Percentiles rank a stretch among this genome's conserved stretches.
Evolutionary conservation across 2,329 filamentous ascomycete genomes (phyloP).

Genomic region (Beauveria bassiana): DNA sequence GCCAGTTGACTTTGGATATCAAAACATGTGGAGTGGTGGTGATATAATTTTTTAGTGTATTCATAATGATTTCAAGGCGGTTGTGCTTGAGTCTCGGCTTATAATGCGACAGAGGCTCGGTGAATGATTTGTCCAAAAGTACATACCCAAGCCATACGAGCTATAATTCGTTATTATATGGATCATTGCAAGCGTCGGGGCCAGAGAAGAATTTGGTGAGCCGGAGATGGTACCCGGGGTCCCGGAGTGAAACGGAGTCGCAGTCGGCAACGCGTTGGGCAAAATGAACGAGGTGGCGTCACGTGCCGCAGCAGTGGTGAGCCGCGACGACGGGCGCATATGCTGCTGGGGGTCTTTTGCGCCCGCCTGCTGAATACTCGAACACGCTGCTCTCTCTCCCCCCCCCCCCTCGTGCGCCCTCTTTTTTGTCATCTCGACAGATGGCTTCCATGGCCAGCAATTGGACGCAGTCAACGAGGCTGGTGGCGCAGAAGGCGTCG

Average conservation of each 20-base stretch:
- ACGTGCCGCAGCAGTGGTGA: not conserved
- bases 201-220: not conserved
- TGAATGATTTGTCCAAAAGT: not conserved
- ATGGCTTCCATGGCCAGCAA: constrained; percentile 1
- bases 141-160: not conserved
- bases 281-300: constrained; percentile 2
- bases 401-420: no score
- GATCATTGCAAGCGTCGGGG: no score
- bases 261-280: not conserved
- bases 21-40: constrained; percentile 11
- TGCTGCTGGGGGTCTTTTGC: not conserved
- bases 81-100: no score
- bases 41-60: constrained; percentile 12
- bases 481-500: not conserved
- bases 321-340: not conserved
- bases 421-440: no score
- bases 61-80: not conserved
- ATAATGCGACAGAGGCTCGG: not conserved
- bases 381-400: not conserved
- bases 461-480: not conserved
- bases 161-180: not conserved
- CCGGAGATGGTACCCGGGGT: not conserved
- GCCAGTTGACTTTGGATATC: constrained; percentile 12
- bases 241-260: not conserved
- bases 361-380: not conserved